Base-by-base conservation (phyloP, 1,139 yeast genomes). In the Geotrichum armillariae region DNA sequence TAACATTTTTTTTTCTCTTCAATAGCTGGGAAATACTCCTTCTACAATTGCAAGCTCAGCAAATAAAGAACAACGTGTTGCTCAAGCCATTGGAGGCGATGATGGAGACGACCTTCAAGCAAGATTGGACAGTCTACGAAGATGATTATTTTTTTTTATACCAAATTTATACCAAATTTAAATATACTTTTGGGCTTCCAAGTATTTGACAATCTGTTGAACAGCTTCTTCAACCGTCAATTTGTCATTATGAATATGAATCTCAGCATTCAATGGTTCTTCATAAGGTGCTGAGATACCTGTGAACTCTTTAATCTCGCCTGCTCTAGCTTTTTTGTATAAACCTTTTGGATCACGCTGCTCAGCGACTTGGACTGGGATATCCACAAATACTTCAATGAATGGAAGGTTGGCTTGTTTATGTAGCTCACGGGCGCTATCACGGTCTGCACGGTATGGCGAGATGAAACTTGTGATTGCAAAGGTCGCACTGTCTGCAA, bases 271-370 rank as follows among this genome's bases (percentile, higher is more conserved):
- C 57, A 78, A 84, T 44, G 98, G 98, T 1, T 87, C 94, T 74
- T 91, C 98, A 67, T 91, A 91, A 35, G 98, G 98, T 14, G 96
- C 97, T 59, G 91, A 83, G 55, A 91, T 84, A 51, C 98, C 98
- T 20, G 98, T 91, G 72, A 91, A 91, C 66, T 91, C 96, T 71
- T 88, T 88, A 67, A 91, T 91, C 56, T 85, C 75, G 29, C 98
- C 98, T 63, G 90, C 95, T 67, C 97, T 82, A 20, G 98, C 98
- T 77, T 91, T 91, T 72, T 90, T 89, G 75, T 91, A 91, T 60
- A 91, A 76, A 8, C 98, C 98, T 75, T 91, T 91, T 57, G 98
- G 98, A 69, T 91, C 98, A 71, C 98, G 86, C 70, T 87, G 79
- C 74, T 91, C 98, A 48, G 97, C 98, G 54, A 90, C 89, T 61